Conservation (phyloP, 805 yeast species). For the Kodamaea restingae region DNA sequence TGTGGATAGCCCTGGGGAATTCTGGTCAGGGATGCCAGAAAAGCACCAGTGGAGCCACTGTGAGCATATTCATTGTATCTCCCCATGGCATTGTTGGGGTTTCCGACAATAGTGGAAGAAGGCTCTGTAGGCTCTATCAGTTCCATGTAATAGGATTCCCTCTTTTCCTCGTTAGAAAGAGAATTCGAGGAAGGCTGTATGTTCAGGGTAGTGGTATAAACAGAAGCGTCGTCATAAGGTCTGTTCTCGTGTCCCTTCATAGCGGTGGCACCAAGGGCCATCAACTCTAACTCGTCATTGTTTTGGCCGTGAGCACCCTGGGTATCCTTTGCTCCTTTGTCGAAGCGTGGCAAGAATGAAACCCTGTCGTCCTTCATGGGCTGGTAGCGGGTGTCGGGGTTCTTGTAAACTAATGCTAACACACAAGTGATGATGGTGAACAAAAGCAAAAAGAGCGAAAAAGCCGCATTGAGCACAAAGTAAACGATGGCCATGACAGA, state of each 20-base stretch:
- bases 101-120: slow-evolving; percentile 40
- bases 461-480: slow-evolving; percentile 83
- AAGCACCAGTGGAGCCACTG: slow-evolving; percentile 5
- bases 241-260: slow-evolving; percentile 56
- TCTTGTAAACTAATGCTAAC: slow-evolving; percentile 77
- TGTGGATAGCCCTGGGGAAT: slow-evolving; percentile 13
- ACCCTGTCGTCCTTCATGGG: slow-evolving; percentile 96
- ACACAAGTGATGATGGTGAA: slow-evolving; percentile 87
- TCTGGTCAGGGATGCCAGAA: slow-evolving; percentile 7
- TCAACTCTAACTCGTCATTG: slow-evolving; percentile 55
- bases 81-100: slow-evolving; percentile 28
- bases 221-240: slow-evolving; percentile 30
- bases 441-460: slow-evolving; percentile 75
- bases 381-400: slow-evolving; percentile 93
- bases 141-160: slow-evolving; percentile 27
- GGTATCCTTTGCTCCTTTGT: slow-evolving; percentile 17
- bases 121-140: slow-evolving; percentile 41
- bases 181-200: slow-evolving; percentile 5
- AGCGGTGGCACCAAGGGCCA: slow-evolving; percentile 69
- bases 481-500: slow-evolving; percentile 89
- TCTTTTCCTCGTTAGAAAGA: slow-evolving; percentile 14
- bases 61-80: slow-evolving; percentile 17
- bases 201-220: slow-evolving; percentile 22
- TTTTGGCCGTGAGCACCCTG: slow-evolving; percentile 11
- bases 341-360: slow-evolving; percentile 79